These are phyloP conservation scores for Suillus placidus DNA, from an alignment of 768 basidiomycete species.

Conservation along the genomic window DNA sequence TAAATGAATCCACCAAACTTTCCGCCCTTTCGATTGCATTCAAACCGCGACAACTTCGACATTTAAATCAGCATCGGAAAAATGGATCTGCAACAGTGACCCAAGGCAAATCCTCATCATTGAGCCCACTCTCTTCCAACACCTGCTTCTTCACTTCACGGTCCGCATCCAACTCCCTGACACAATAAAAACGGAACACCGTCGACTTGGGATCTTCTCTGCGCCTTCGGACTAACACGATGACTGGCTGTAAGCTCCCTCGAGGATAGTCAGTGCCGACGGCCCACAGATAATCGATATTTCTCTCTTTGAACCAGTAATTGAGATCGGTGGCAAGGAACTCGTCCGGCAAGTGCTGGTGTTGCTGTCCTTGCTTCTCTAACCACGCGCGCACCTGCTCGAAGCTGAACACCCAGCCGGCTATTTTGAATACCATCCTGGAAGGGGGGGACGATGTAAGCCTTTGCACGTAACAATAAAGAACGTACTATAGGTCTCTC, in stretches of 20 bases:
- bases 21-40: too few species aligned
- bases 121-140: slow-evolving; percentile 1
- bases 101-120: slow-evolving; percentile 4
- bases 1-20: too few species aligned
- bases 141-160: slow-evolving; percentile 1
- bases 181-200: not conserved
- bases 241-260: not conserved
- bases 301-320: not conserved
- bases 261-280: not conserved
- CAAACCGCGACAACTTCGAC: not conserved
- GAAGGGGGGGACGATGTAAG: not conserved
- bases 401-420: not conserved
- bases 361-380: not conserved
- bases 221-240: not conserved
- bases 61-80: not conserved
- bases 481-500: not conserved
- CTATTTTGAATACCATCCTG: not conserved
- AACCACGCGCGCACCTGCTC: not conserved
- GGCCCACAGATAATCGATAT: not conserved
- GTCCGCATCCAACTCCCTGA: not conserved
- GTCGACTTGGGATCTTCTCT: not conserved
- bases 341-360: not conserved
- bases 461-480: not conserved
- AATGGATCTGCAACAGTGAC: not conserved
- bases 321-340: not conserved